Conservation (phyloP, 257 asterid species). For the Rubia yunnanensis region DNA sequence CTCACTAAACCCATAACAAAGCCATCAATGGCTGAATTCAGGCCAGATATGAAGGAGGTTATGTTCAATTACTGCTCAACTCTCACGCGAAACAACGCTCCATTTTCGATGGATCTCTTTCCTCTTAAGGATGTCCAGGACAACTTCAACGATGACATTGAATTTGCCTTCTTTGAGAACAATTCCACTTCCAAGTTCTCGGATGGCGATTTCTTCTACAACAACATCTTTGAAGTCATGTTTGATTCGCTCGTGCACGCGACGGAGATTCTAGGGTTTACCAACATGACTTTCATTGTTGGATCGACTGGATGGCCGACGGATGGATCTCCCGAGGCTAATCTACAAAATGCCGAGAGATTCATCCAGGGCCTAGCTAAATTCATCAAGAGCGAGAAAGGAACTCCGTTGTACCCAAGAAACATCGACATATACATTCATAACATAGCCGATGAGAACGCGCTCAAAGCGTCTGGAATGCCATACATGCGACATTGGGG, state of each 20-base stretch:
- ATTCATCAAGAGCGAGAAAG: slow-evolving; percentile 35
- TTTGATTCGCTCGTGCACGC: slow-evolving; percentile 48
- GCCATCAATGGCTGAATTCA: slow-evolving; percentile 4
- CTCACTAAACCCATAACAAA: background rate
- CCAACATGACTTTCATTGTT: slow-evolving; percentile 26
- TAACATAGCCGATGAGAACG: slow-evolving; percentile 57
- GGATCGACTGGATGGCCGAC: slow-evolving; percentile 93
- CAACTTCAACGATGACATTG: slow-evolving; percentile 32
- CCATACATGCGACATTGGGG: slow-evolving; percentile 77
- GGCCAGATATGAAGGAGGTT: background rate
- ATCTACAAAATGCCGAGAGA: slow-evolving; percentile 27
- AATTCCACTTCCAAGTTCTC: slow-evolving; percentile 27
- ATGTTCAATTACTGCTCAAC: background rate
- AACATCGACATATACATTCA: slow-evolving; percentile 39
- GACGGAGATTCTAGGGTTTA: slow-evolving; percentile 26
- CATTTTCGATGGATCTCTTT: slow-evolving; percentile 52
- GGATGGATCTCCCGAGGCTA: slow-evolving; percentile 39
- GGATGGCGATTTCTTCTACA: slow-evolving; percentile 36
- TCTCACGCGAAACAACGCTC: background rate
- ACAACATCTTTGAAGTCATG: slow-evolving; percentile 55
- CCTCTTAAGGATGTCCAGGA: slow-evolving; percentile 46
- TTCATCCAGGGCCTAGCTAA: slow-evolving; percentile 47
- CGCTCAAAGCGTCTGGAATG: slow-evolving; percentile 35
- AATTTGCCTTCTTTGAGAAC: slow-evolving; percentile 64
- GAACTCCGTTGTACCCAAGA: slow-evolving; percentile 47